Base-by-base conservation (phyloP, 2,329 filamentous ascomycete species). In the Pseudogymnoascus sp. region DNA sequence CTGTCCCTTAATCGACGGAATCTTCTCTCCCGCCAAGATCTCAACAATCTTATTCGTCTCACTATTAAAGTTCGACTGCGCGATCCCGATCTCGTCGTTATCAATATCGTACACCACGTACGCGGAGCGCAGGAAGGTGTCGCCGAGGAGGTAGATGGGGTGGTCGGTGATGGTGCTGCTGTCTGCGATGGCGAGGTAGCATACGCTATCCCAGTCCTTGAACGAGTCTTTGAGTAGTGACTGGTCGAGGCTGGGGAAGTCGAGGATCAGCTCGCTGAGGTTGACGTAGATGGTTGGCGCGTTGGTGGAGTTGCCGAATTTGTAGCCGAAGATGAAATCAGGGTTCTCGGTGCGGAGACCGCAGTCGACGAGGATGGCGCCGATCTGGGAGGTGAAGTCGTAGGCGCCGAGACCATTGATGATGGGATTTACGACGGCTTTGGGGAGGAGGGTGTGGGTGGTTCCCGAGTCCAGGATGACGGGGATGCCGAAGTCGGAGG, bases 401-500 rank as follows among this genome's bases (percentile, higher is more conserved):
- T 75, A 65, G 4, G 81, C 84, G 37, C 83, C 83, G 4, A 82
- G 80, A 67, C 85, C 83, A 8, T 75, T 70, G 80, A 82, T 84
- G 10, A 85, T 75, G 66, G 81, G 73, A 6, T 74, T 67, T 2
- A 82, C 81, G 51, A 91, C 73, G 61, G 84, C 79, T 64, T 83
- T 78, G 1, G 89, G 89, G 0, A 92, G 76, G 70, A 89, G 90
- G 67, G 81, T 87, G 65, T 90, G 77, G 2, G 86, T 89, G n/a
- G 86, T 89, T 39, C 89, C 89, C 0, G 87, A 90, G 74, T 93
- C 89, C 37, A 93, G 81, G 4, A 92, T 80, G 2, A 86, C 87
- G 3, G 83, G 76, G 76, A 72, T 26, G 73, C 72, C 63, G 60
- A 68, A 63, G n/a, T 6, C n/a, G 39, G 69, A 62, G 2, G 65